Evolutionary conservation across 306 rosid species (phyloP), one percentile per base, ranked within the genome.

Genomic region (Cercis canadensis): DNA sequence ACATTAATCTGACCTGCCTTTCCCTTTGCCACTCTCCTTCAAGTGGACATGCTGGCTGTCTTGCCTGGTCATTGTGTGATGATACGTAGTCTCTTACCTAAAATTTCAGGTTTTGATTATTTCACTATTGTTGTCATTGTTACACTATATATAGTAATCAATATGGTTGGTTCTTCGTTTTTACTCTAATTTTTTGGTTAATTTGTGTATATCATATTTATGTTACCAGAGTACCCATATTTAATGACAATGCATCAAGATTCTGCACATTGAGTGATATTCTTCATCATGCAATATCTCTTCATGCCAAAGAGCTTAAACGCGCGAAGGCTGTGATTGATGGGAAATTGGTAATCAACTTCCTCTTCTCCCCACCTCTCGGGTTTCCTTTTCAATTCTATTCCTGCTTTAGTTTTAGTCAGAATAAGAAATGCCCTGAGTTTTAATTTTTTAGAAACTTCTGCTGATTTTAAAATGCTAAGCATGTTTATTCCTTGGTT

Each of bases 261-360:
- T 81, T 32, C 47, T 86, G 63, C 67, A 87, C 86, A 44, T 36
- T 94, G 60, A 80, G 80, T 71, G 88, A 89, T 33, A 60, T 75
- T 71, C 92, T 94, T 78, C 85, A 51, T 65, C 83, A 75, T 67
- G 96, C 80, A 34, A 89, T 94, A 77, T 79, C 85, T 45, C 14
- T 83, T 76, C 97, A 87, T 84, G 92, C 95, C 33, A 82, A 84
- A 77, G 86, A 84, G 50, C 88, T 94, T 47, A 57, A 78, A 59
- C 74, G 62, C 69, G 92, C 95, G 52, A 83, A 61, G 78, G 92
- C 89, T 24, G 29, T 91, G 81, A 59, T 90, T 77, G 96, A 89
- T 73, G 97, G 96, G 67, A 87, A 83, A 82, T 78, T 89, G 98
- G 98, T 94, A 74, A 78, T 15, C 55, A 50, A 33, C 19, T 74